Evolutionary conservation across 139 green algal genomes (phyloP), one percentile per base, ranked within the genome.

Genomic region (Nannochloris sp.): DNA sequence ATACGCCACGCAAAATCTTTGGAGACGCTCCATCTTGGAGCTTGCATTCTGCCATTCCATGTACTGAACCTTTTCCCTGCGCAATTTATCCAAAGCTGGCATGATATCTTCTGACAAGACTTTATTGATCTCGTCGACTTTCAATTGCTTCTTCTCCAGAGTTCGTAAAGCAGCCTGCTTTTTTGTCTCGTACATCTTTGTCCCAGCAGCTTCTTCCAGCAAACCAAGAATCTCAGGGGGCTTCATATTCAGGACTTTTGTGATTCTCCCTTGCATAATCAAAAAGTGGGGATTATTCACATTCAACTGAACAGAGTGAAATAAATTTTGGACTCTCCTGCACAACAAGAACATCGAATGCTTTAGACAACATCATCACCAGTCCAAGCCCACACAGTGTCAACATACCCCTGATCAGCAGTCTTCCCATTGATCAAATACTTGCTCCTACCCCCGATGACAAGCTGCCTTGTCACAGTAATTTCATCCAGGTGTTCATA

Each of bases 251-350:
- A 97, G 78, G 30, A 99, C 92, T 80, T 96, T 95, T 31, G 85
- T 97, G 75, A 97, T 95, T 43, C 92, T 81, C 33, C 93, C 92
- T 84, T 99, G 94, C 94, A 99, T 99, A 81, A 99, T 98, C 62
- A 99, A 83, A 77, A 99, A 99, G 78, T 98, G 94, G 14, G 94
- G 94, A 74, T 98, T 98, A 89, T 99, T 98, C 44, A 99, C 90
- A 66, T 99, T 99, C 20, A 99, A 81, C 84, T 96, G 87, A 76
- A 99, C 91, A 5, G 85, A 95, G 72, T 98, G 94, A 75, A 99
- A 99, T 43, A 99, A 75, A 70, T 96, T 94, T 56, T 94, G 85
- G 20, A 99, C 91, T 2, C 89, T 84, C 26, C 84, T 93, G 46
- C 46, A 53, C 16, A 23, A 28, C 16, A 23, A 28, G n/a, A 23